phyloP scores from a whole-genome alignment of 2,329 filamentous ascomycete genomes.

The Furcasterigmium sp. region DNA sequence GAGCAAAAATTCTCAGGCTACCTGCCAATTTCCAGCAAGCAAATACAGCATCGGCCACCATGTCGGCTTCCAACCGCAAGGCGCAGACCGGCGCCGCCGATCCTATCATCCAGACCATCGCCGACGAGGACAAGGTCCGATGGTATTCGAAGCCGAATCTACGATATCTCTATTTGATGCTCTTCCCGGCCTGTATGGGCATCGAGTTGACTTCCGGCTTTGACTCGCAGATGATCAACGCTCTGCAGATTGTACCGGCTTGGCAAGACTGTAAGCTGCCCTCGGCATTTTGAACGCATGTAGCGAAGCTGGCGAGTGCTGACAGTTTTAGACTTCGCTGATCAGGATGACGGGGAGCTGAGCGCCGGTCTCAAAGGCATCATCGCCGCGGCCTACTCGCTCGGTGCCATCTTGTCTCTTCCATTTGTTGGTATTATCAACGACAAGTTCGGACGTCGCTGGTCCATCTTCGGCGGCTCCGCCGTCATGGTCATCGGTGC shows the following conservation, averaged over 20 bases:
- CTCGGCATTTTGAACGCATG: too few species aligned
- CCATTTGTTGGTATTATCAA: slow-evolving; percentile 48
- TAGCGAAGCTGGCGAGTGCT: too few species aligned
- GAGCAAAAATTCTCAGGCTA: too few species aligned
- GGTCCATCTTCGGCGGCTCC: slow-evolving; percentile 51
- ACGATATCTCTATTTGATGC: slow-evolving; percentile 41
- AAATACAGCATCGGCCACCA: too few species aligned
- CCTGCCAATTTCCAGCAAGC: too few species aligned
- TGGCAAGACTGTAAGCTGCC: too few species aligned
- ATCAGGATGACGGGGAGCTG: too few species aligned
- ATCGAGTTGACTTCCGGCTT: slow-evolving; percentile 54
- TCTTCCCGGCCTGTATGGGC: slow-evolving; percentile 49
- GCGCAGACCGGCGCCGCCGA: too few species aligned
- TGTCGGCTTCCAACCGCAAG: too few species aligned
- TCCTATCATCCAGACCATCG: slow-evolving; percentile 22
- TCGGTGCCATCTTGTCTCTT: slow-evolving; percentile 48
- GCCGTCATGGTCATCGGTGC: slow-evolving; percentile 49
- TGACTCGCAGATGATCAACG: slow-evolving; percentile 39
- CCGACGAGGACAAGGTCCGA: slow-evolving; percentile 23
- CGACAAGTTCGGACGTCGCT: slow-evolving; percentile 41
- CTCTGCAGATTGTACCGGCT: slow-evolving; percentile 35
- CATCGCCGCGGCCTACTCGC: slow-evolving; percentile 47
- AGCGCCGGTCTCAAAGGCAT: too few species aligned
- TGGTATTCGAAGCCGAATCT: slow-evolving; percentile 53
- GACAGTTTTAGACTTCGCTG: too few species aligned